phyloP scores from a whole-genome alignment of 2,329 filamentous ascomycete genomes.

The Pseudophaeomoniella oleicola region DNA sequence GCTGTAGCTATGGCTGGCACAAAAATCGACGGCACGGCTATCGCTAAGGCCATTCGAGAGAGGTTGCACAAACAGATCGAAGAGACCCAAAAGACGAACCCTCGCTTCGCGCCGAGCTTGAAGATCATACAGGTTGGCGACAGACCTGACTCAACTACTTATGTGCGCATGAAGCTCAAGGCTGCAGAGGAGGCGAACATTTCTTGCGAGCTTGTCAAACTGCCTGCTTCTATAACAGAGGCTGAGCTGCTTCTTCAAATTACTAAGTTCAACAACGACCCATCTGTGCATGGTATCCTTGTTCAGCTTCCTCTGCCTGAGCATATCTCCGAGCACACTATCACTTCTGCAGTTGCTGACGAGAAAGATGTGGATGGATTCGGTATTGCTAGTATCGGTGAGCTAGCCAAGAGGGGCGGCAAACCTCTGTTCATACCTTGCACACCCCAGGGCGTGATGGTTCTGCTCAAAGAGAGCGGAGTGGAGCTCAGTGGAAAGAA shows the following conservation, averaged over 20 bases:
- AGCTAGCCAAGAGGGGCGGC: slow-evolving; percentile 89
- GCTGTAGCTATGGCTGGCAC: slow-evolving; percentile 60
- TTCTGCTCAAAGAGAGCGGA: slow-evolving; percentile 68
- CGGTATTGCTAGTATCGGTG: slow-evolving; percentile 84
- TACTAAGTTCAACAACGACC: slow-evolving; percentile 69
- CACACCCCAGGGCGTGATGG: slow-evolving; percentile 96
- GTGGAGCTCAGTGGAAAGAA: slow-evolving; percentile 79
- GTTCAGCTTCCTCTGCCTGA: slow-evolving; percentile 84
- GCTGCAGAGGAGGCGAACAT: slow-evolving; percentile 92
- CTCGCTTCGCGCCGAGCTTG: slow-evolving; percentile 74
- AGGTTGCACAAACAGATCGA: slow-evolving; percentile 66
- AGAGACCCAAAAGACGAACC: slow-evolving; percentile 66
- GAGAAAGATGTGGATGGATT: slow-evolving; percentile 99
- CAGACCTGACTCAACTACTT: slow-evolving; percentile 86
- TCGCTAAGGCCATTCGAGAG: slow-evolving; percentile 84
- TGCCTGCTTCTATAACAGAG: slow-evolving; percentile 68
- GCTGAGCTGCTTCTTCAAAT: slow-evolving; percentile 75
- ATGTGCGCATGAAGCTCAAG: slow-evolving; percentile 99
- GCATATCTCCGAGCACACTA: slow-evolving; percentile 75
- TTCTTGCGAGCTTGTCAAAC: slow-evolving; percentile 70
- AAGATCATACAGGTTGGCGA: slow-evolving; percentile 96
- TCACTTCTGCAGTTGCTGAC: slow-evolving; percentile 81
- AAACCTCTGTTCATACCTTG: slow-evolving; percentile 82
- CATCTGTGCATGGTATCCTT: slow-evolving; percentile 75
- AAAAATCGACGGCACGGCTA: slow-evolving; percentile 91